phyloP scores from a whole-genome alignment of 1,284 basidiomycete genomes.

The Microstroma glucosiphilum region DNA sequence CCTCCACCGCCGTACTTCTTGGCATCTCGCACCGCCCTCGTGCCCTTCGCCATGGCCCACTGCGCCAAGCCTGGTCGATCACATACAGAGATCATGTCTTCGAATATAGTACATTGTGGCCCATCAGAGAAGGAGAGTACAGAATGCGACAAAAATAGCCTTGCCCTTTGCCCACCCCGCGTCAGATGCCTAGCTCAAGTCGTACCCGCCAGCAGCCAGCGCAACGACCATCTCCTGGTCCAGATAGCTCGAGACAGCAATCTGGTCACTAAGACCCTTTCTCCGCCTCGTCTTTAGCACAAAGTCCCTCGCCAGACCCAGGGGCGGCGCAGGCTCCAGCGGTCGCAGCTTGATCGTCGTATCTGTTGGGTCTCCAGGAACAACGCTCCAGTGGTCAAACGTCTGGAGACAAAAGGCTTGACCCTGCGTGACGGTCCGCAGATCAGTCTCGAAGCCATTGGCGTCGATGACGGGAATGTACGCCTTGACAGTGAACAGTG shows the following conservation, averaged over 20 bases:
- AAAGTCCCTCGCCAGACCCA: slow-evolving; percentile 68
- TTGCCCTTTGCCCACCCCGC: too few species aligned
- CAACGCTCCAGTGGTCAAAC: slow-evolving; percentile 97
- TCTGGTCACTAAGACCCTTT: slow-evolving; percentile 59
- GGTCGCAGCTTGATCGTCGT: slow-evolving; percentile 88
- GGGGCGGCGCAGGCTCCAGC: slow-evolving; percentile 90
- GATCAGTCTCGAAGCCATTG: slow-evolving; percentile 96
- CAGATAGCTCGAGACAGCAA: slow-evolving; percentile 38
- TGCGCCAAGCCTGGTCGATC: too few species aligned
- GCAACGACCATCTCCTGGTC: slow-evolving; percentile 47
- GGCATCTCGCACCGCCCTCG: too few species aligned
- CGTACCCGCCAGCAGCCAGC: slow-evolving; percentile 24
- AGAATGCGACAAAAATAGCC: too few species aligned
- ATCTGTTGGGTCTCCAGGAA: slow-evolving; percentile 95
- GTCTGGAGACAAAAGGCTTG: slow-evolving; percentile 93
- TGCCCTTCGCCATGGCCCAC: too few species aligned
- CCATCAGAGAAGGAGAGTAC: too few species aligned
- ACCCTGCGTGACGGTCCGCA: slow-evolving; percentile 92
- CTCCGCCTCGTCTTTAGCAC: slow-evolving; percentile 91
- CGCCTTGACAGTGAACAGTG: slow-evolving; percentile 93
- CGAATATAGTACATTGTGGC: too few species aligned
- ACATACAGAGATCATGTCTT: too few species aligned
- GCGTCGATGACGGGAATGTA: slow-evolving; percentile 96
- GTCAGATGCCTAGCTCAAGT: neutral
- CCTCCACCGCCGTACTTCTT: too few species aligned